phyloP scores from a whole-genome alignment of 1,284 basidiomycete genomes.

The Ceratobasidium sp. region DNA sequence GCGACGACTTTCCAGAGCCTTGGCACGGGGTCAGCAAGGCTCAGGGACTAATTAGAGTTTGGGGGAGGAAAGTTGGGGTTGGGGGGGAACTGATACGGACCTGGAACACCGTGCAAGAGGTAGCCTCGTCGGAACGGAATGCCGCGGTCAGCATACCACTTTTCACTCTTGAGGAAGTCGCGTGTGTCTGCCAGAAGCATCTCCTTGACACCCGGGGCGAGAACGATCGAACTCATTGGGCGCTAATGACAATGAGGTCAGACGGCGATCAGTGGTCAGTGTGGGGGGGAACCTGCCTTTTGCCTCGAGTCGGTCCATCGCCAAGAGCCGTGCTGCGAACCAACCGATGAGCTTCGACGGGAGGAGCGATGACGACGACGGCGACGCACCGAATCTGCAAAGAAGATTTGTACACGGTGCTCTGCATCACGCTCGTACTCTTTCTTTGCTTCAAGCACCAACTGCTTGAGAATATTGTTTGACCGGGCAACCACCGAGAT shows the following conservation, averaged over 20 bases:
- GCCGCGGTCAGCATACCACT: conserved; percentile 64
- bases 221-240: conserved; percentile 77
- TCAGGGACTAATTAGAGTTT: conserved; percentile 10
- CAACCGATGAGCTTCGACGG: conserved; percentile 25
- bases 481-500: conserved; percentile 78
- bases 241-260: conserved; percentile 48
- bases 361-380: conserved; percentile 26
- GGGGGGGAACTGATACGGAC: conserved; percentile 12
- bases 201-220: conserved; percentile 83
- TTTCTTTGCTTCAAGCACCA: conserved; percentile 84
- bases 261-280: neutral
- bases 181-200: conserved; percentile 79
- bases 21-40: conserved; percentile 46
- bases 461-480: conserved; percentile 80
- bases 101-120: conserved; percentile 70
- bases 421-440: conserved; percentile 83
- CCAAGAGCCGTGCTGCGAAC: conserved; percentile 69
- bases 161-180: conserved; percentile 63
- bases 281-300: conserved; percentile 51
- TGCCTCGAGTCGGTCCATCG: conserved; percentile 81
- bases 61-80: neutral
- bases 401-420: conserved; percentile 83
- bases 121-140: conserved; percentile 87
- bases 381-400: conserved; percentile 65
- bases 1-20: conserved; percentile 79